A percentile compares a stretch with the other conserved stretches of the same genome.
These are phyloP conservation scores for Bryum argenteum DNA, from an alignment of 225 moss, liverwort and hornwort genomes.

Conservation along the genomic window DNA sequence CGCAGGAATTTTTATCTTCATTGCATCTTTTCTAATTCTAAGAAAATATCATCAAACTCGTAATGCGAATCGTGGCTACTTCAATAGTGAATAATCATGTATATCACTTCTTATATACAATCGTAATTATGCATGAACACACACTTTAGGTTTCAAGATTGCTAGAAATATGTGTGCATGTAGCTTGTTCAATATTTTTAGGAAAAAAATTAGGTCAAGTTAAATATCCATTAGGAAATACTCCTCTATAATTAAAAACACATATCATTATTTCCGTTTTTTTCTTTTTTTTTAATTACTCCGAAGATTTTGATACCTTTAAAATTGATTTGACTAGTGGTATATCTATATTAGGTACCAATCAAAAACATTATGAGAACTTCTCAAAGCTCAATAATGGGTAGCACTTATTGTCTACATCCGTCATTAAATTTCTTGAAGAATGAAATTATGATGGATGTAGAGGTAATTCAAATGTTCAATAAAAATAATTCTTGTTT, in stretches of 20 bases:
- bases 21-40: constrained; percentile 5
- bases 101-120: background rate
- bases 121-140: background rate
- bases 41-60: constrained; percentile 13
- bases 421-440: background rate
- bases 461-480: background rate
- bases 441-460: background rate
- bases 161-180: too few species aligned
- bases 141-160: too few species aligned
- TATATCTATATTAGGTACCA: background rate
- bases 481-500: rapidly evolving
- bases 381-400: background rate
- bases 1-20: constrained; percentile 1
- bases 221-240: too few species aligned
- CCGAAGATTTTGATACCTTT: background rate
- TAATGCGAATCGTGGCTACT: constrained; percentile 12
- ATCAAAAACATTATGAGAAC: background rate
- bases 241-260: too few species aligned
- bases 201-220: too few species aligned
- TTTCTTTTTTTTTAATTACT: rapidly evolving
- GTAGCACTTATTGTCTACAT: background rate
- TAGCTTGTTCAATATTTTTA: too few species aligned
- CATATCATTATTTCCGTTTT: too few species aligned
- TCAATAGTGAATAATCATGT: background rate
- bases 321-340: too few species aligned